phyloP scores from a whole-genome alignment of 371 early-diverging fungal genomes.

The Syncephalis fuscata region DNA sequence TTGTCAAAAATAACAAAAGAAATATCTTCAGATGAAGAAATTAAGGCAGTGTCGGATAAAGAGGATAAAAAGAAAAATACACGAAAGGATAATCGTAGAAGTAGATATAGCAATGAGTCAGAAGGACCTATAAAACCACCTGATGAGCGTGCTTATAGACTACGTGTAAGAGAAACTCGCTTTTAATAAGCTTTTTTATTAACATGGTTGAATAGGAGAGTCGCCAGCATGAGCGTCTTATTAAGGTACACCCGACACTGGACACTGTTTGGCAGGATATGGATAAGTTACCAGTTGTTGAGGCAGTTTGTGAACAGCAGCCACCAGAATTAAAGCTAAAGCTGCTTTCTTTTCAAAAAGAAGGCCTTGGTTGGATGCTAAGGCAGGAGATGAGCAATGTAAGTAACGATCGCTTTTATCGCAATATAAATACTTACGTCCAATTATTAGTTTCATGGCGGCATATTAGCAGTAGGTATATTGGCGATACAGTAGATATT shows the following conservation, averaged over 20 bases:
- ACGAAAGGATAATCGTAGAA: too few species aligned
- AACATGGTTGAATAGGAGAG: neutral
- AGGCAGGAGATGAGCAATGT: slow-evolving; percentile 44
- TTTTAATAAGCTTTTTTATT: neutral
- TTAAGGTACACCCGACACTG: slow-evolving; percentile 39
- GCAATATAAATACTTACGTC: neutral
- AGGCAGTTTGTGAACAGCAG: slow-evolving; percentile 32
- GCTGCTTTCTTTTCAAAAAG: slow-evolving; percentile 78
- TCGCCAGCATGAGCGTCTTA: slow-evolving; percentile 6
- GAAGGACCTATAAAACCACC: too few species aligned
- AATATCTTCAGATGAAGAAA: neutral
- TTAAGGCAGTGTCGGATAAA: neutral
- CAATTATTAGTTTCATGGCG: slow-evolving; percentile 50
- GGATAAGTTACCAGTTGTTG: slow-evolving; percentile 15
- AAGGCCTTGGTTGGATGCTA: slow-evolving; percentile 72
- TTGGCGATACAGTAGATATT: neutral
- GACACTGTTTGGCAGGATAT: slow-evolving; percentile 50
- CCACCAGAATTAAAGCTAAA: slow-evolving; percentile 51
- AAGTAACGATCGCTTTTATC: slow-evolving; percentile 3
- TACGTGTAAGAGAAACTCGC: neutral
- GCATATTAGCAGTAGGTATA: slow-evolving; percentile 48
- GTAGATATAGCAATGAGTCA: too few species aligned
- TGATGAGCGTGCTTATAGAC: neutral
- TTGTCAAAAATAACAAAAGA: neutral
- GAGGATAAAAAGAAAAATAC: neutral